A percentile compares a stretch with the other conserved stretches of the same genome.
Evolutionary conservation across 2,329 filamentous ascomycete genomes (phyloP).

Genomic region (Cladosporium sp.): DNA sequence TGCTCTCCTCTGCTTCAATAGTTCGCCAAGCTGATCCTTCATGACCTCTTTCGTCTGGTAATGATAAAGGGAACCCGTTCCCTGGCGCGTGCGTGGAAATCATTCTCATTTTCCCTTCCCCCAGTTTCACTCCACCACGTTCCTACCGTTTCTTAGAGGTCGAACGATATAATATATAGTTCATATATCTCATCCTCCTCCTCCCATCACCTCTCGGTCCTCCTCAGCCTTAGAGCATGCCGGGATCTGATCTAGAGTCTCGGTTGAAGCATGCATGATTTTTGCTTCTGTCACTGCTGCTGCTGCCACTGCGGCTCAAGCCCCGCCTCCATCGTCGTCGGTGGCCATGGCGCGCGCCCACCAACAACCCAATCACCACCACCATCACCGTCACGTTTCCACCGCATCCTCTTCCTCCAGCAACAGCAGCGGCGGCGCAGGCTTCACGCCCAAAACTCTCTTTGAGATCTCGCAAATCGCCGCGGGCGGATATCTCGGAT

Average conservation of each 20-base stretch:
- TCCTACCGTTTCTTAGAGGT: too few relatives aligned
- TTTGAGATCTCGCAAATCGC: conserved; percentile 6
- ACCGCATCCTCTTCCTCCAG: neutral
- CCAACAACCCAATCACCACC: conserved; percentile 13
- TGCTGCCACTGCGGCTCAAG: conserved; percentile 5
- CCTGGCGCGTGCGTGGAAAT: neutral
- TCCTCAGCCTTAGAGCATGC: neutral
- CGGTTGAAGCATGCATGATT: conserved; percentile 10
- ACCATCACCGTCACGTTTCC: conserved; percentile 13
- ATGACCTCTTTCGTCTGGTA: neutral
- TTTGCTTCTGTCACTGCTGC: too few relatives aligned
- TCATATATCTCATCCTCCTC: neutral
- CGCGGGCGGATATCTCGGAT: conserved; percentile 4
- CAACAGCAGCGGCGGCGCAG: conserved; percentile 1
- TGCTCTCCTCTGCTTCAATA: too few relatives aligned
- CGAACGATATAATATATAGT: too few relatives aligned
- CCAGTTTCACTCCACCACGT: neutral
- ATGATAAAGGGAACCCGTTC: neutral
- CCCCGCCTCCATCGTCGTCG: too few relatives aligned
- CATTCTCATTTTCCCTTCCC: neutral
- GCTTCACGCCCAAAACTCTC: neutral
- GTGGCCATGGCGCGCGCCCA: conserved; percentile 11
- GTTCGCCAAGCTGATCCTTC: neutral
- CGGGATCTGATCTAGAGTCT: conserved; percentile 2
- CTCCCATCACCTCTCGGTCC: too few relatives aligned